These are phyloP conservation scores for Symbiodinium pilosum DNA, from an alignment of 73 alveolate species.

Conservation along the genomic window DNA sequence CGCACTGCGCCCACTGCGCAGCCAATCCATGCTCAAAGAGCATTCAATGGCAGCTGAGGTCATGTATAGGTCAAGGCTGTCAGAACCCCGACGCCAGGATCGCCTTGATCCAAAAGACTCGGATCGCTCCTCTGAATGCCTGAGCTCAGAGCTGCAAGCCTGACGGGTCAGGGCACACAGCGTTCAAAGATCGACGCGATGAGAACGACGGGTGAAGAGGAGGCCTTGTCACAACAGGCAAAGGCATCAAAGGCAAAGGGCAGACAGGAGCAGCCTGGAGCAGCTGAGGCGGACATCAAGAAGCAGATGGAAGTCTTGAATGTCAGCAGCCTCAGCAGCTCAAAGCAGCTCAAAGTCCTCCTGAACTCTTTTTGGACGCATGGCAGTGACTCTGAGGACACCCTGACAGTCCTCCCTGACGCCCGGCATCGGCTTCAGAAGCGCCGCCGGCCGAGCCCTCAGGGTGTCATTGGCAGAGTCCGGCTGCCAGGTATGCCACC, in stretches of 20 bases:
- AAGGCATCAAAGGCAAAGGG: background rate
- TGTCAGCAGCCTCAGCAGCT: background rate
- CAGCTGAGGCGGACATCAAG: conserved; percentile 76
- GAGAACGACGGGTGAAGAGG: conserved; percentile 49
- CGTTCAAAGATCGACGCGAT: conserved; percentile 64
- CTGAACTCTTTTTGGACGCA: background rate
- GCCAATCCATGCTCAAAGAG: no score
- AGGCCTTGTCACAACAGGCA: background rate
- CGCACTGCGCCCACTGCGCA: background rate
- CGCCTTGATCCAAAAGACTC: background rate
- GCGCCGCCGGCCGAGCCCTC: no score
- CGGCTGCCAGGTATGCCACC: conserved; percentile 37
- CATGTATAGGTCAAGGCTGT: conserved; percentile 7
- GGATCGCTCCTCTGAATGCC: background rate
- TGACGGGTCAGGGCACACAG: conserved; percentile 49
- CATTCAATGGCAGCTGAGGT: background rate
- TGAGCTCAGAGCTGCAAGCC: background rate
- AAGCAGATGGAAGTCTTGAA: conserved; percentile 85
- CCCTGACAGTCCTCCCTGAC: conserved; percentile 72
- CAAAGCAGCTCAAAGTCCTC: background rate
- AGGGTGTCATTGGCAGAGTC: background rate
- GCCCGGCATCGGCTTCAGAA: conserved; percentile 85
- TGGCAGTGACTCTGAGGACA: background rate
- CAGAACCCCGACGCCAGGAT: no score
- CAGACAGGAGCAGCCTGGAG: background rate